Percentiles rank a stretch among this genome's conserved stretches.
phyloP scores from a whole-genome alignment of 2,329 filamentous ascomycete genomes.

The Drechslerella stenobrocha region DNA sequence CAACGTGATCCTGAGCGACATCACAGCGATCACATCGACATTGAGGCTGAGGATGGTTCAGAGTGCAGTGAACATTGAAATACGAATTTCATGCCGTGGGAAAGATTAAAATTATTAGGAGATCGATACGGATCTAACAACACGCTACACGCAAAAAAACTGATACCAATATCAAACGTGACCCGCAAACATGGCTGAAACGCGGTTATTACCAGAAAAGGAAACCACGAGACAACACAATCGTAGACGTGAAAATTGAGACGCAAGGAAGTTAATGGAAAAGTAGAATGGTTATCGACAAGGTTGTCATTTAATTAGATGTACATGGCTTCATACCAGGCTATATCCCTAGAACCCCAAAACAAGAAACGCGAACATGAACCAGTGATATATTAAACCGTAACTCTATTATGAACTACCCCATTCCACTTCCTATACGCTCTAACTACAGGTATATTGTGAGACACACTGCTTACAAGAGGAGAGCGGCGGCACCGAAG shows the following conservation, averaged over 20 bases:
- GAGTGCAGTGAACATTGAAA: too few species aligned
- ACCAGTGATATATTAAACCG: slow-evolving; percentile 27
- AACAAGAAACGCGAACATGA: slow-evolving; percentile 29
- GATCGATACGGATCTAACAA: too few species aligned
- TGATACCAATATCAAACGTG: too few species aligned
- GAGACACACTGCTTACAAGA: slow-evolving; percentile 38
- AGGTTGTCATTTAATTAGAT: slow-evolving; percentile 47
- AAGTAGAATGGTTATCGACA: slow-evolving; percentile 43
- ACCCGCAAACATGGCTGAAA: too few species aligned
- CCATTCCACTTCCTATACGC: slow-evolving; percentile 12
- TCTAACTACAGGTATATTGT: slow-evolving; percentile 19
- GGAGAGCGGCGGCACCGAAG: slow-evolving; percentile 47
- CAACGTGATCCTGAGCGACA: too few species aligned
- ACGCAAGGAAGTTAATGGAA: not conserved
- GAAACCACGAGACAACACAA: too few species aligned
- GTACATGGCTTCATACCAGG: slow-evolving; percentile 47
- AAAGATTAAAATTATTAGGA: too few species aligned
- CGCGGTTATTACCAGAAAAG: too few species aligned
- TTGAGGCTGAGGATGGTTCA: too few species aligned
- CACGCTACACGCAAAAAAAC: too few species aligned
- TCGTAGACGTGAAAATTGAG: not conserved
- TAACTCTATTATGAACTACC: slow-evolving; percentile 45
- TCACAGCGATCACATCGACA: too few species aligned
- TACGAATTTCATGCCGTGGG: too few species aligned
- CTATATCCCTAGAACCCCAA: slow-evolving; percentile 25